phyloP scores from a whole-genome alignment of 768 basidiomycete genomes.

The Lepiota venenata region DNA sequence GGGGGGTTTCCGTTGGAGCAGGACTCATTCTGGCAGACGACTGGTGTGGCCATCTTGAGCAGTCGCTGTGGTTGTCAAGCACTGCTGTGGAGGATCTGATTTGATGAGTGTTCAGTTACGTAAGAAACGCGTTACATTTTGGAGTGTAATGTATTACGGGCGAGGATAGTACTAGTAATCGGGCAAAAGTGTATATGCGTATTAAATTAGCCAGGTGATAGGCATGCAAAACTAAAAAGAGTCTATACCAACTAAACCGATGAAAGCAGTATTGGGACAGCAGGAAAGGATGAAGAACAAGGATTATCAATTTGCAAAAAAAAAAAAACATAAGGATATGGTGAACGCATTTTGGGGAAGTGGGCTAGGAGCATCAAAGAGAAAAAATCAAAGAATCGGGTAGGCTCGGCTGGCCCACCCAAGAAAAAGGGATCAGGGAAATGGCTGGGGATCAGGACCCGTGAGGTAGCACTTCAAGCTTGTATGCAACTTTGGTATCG shows the following conservation, averaged over 20 bases:
- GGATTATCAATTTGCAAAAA: conserved; percentile 17
- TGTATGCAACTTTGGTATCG: conserved; percentile 70
- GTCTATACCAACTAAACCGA: conserved; percentile 3
- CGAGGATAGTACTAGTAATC: background rate
- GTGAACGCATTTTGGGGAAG: conserved; percentile 19
- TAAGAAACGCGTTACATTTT: background rate
- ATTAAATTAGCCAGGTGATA: conserved; percentile 1
- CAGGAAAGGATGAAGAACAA: conserved; percentile 13
- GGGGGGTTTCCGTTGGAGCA: conserved; percentile 84
- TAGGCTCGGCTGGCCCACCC: too few species aligned
- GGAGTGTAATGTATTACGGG: background rate
- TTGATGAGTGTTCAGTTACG: conserved; percentile 4
- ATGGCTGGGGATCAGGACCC: conserved; percentile 4
- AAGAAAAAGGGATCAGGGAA: conserved; percentile 2
- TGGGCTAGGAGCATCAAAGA: conserved; percentile 14
- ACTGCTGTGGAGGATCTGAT: background rate
- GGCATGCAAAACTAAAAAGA: conserved; percentile 3
- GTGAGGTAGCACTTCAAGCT: conserved; percentile 57
- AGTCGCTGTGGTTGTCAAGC: background rate
- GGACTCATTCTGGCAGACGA: conserved; percentile 62
- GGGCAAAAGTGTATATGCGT: background rate
- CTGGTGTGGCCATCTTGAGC: conserved; percentile 19
- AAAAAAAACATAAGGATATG: conserved; percentile 20
- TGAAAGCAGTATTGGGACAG: conserved; percentile 2
- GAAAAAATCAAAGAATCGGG: conserved; percentile 14